phyloP scores from a whole-genome alignment of 2,329 filamentous ascomycete genomes.

The Ploettnerulaceae sp. region DNA sequence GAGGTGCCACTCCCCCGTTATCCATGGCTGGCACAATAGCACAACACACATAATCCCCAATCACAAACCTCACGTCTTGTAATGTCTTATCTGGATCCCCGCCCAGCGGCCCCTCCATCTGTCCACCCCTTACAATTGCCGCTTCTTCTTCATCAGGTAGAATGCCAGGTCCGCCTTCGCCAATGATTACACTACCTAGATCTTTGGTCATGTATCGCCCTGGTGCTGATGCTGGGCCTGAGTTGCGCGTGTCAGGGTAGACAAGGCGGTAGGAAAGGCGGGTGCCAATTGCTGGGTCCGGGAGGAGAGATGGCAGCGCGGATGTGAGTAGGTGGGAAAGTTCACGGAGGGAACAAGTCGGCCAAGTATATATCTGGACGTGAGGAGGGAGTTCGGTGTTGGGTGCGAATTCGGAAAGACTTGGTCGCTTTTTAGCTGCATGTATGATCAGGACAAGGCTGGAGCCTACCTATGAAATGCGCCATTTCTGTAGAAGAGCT shows the following conservation, averaged over 20 bases:
- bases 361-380: constrained; percentile 83
- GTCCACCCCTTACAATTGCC: constrained; percentile 29
- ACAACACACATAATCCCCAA: constrained; percentile 84
- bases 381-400: constrained; percentile 55
- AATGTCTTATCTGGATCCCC: constrained; percentile 69
- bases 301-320: constrained; percentile 63
- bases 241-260: constrained; percentile 58
- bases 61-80: constrained; percentile 72
- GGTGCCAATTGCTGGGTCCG: constrained; percentile 71
- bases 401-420: constrained; percentile 63
- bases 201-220: constrained; percentile 73
- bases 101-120: constrained; percentile 38
- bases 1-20: constrained; percentile 68
- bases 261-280: constrained; percentile 84
- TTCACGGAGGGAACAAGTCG: constrained; percentile 73
- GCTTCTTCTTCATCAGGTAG: constrained; percentile 37
- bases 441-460: constrained; percentile 18
- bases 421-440: constrained; percentile 1
- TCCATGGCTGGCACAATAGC: constrained; percentile 71
- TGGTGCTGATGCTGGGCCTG: constrained; percentile 34
- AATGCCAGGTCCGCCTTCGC: constrained; percentile 47
- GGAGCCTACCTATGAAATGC: constrained; percentile 61
- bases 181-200: constrained; percentile 76
- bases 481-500: constrained; percentile 74
- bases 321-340: constrained; percentile 72